Percentiles rank a stretch among this genome's conserved stretches.
phyloP scores from a whole-genome alignment of 2,329 filamentous ascomycete genomes.

The Paramyrothecium roridum region DNA sequence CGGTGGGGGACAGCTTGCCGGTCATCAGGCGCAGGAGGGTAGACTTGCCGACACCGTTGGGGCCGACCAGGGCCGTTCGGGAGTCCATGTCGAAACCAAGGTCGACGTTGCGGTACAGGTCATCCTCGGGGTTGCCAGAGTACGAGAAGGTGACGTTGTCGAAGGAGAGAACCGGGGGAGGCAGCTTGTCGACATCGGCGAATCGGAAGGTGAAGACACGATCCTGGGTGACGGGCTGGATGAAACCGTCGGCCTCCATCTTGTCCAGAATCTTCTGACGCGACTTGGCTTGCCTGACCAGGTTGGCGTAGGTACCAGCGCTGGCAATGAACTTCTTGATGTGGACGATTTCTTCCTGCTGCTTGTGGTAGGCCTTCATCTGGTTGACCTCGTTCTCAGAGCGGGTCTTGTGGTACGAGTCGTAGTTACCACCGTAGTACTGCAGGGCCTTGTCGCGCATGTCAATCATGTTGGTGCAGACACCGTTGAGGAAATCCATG shows the following conservation, averaged over 20 bases:
- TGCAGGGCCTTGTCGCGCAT: constrained; percentile 86
- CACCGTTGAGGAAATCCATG: constrained; percentile 98
- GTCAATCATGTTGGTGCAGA: constrained; percentile 97
- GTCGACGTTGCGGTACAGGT: constrained; percentile 94
- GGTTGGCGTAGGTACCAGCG: constrained; percentile 98
- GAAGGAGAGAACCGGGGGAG: constrained; percentile 91
- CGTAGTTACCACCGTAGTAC: constrained; percentile 99
- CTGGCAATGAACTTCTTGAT: constrained; percentile 99
- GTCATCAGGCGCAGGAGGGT: constrained; percentile 96
- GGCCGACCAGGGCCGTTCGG: constrained; percentile 91
- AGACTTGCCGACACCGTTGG: constrained; percentile 99
- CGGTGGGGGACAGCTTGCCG: constrained; percentile 83
- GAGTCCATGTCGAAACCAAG: constrained; percentile 99
- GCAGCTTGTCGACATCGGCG: constrained; percentile 98
- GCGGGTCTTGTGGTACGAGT: constrained; percentile 94
- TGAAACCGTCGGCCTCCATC: constrained; percentile 99
- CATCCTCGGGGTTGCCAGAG: constrained; percentile 83
- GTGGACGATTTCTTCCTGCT: constrained; percentile 97
- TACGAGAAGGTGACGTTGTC: constrained; percentile 98
- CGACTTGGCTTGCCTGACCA: constrained; percentile 98
- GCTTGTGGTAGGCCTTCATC: constrained; percentile 98
- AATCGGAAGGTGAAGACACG: constrained; percentile 96
- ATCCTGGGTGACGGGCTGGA: constrained; percentile 83
- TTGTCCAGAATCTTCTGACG: constrained; percentile 99
- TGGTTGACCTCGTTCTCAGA: constrained; percentile 95